Conservation (phyloP, 2,329 filamentous ascomycete species). For the Dryadomyces quercivorus region DNA sequence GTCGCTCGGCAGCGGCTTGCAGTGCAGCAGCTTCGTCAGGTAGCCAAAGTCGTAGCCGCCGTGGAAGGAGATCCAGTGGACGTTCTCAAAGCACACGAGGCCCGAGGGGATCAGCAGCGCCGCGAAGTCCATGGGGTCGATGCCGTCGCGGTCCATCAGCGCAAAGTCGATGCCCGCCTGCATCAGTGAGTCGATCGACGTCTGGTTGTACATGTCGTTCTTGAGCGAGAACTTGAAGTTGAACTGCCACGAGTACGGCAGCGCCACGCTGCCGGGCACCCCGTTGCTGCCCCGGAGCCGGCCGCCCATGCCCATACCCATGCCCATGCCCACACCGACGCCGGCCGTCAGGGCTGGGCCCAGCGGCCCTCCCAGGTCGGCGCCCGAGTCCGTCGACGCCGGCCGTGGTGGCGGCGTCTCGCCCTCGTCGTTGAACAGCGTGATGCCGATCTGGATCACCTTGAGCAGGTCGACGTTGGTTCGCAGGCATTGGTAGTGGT, state of each 20-base stretch:
- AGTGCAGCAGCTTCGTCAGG: slow-evolving; percentile 83
- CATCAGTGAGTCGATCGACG: slow-evolving; percentile 82
- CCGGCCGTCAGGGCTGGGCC: slow-evolving; percentile 20
- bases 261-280: slow-evolving; percentile 15
- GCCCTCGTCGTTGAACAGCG: slow-evolving; percentile 82
- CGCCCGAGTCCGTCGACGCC: slow-evolving; percentile 26
- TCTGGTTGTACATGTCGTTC: slow-evolving; percentile 95
- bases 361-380: slow-evolving; percentile 25
- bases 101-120: slow-evolving; percentile 84
- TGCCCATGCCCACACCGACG: slow-evolving; percentile 23
- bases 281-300: neutral
- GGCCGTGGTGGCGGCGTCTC: slow-evolving; percentile 69
- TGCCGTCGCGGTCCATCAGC: slow-evolving; percentile 74
- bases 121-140: slow-evolving; percentile 81
- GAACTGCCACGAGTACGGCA: slow-evolving; percentile 95
- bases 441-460: slow-evolving; percentile 93
- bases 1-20: slow-evolving; percentile 71
- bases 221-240: slow-evolving; percentile 95
- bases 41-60: slow-evolving; percentile 98
- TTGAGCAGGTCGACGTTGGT: slow-evolving; percentile 97
- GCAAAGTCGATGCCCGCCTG: slow-evolving; percentile 89
- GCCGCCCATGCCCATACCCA: neutral
- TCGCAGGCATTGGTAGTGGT: slow-evolving; percentile 95
- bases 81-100: slow-evolving; percentile 73
- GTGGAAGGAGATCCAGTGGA: slow-evolving; percentile 96